Evolutionary conservation across 164 flowering plant species (phyloP), one percentile per base, ranked within the genome.

Genomic region (Chloranthus sessilifolius): DNA sequence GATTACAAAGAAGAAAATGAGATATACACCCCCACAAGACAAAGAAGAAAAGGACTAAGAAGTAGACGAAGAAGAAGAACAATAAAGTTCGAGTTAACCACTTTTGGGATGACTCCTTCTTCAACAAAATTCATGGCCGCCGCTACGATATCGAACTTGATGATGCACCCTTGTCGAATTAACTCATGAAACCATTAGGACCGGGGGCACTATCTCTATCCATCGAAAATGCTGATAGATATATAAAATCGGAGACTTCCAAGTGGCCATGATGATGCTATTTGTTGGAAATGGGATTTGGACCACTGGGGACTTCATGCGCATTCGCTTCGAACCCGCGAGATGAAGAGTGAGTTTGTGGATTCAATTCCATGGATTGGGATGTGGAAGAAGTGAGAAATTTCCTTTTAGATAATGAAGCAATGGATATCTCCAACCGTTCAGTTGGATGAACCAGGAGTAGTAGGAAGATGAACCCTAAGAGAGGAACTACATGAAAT

Each of bases 271-370:
- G n/a, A n/a, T n/a, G n/a, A n/a, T n/a, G n/a, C n/a, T 61, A 55
- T 60, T 55, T 47, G 60, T 61, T 61, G 11, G 91, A 79, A 51
- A 79, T 81, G 34, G 95, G 95, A 59, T 86, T 86, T 33, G 95
- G 95, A 19, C 95, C 95, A 48, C 95, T 83, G 0, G 91, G 95
- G 43, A 86, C 95, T 57, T 86, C 95, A 58, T 83, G 95, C 2
- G 61, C 76, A 10, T 64, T 59, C n/a, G 67, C 83, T 50, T 74
- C 78, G 43, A 72, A 79, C 62, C 71, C 65, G 51, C 62, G 41
- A 53, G 49, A 12, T 5, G 34, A 30, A 12, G 35, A 21, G 23
- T 27, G 40, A 1, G 20, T 41, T 31, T 52, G 36, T 11, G 52
- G 55, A 29, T 50, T 33, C 23, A 56, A 29, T 27, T 47, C 31